These are phyloP conservation scores for Rhipidocladum racemiflorum DNA, from an alignment of 176 grass and related monocot species.

Conservation along the genomic window DNA sequence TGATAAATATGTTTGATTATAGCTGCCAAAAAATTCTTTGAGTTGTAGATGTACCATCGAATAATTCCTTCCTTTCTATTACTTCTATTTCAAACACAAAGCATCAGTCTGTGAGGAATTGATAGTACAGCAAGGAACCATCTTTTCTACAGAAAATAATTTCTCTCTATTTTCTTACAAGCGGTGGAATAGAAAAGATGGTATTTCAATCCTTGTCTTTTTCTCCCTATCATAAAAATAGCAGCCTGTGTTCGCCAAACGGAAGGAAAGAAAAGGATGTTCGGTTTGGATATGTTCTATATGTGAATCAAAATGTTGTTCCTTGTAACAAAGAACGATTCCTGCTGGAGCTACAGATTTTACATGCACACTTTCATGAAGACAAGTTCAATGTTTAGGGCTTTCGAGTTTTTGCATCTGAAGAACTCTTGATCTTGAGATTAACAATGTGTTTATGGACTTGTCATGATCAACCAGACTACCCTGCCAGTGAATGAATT, in stretches of 20 bases:
- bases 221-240: background rate
- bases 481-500: conserved; percentile 69
- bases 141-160: background rate
- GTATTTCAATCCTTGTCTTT: background rate
- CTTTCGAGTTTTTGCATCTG: background rate
- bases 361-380: background rate
- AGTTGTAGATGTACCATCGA: background rate
- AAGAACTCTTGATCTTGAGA: background rate
- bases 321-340: background rate
- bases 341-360: background rate
- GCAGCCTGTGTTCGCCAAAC: background rate
- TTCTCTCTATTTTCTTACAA: background rate
- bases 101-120: background rate
- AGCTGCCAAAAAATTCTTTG: background rate
- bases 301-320: conserved; percentile 10
- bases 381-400: background rate
- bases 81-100: conserved; percentile 2
- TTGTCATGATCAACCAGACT: conserved; percentile 42
- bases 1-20: background rate
- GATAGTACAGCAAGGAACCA: background rate
- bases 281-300: background rate
- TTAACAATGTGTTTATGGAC: background rate
- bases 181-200: background rate
- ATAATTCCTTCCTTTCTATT: background rate
- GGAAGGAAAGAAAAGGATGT: background rate